A percentile compares a stretch with the other conserved stretches of the same genome.
These are phyloP conservation scores for Blepharisma undulans DNA, from an alignment of 169 alveolate species.

Conservation along the genomic window DNA sequence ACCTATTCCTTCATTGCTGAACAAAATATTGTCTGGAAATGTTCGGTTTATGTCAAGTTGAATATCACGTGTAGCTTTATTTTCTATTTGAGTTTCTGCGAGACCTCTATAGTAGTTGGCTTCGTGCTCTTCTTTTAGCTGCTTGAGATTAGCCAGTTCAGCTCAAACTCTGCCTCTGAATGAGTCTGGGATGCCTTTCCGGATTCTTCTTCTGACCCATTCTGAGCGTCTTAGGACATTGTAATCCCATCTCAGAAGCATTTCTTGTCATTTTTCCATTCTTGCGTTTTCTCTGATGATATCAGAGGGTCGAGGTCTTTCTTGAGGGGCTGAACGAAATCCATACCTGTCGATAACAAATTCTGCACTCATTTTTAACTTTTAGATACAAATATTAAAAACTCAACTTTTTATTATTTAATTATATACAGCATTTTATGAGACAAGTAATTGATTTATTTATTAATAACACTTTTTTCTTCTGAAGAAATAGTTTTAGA, in stretches of 20 bases:
- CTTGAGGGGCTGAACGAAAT: background rate
- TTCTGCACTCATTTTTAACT: background rate
- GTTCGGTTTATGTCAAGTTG: slow-evolving; percentile 92
- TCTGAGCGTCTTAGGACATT: background rate
- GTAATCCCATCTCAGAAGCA: slow-evolving; percentile 51
- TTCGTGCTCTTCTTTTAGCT: slow-evolving; percentile 46
- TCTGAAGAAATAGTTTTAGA: background rate
- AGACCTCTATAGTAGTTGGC: slow-evolving; percentile 62
- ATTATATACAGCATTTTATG: background rate
- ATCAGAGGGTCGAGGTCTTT: background rate
- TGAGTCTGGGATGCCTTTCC: slow-evolving; percentile 92
- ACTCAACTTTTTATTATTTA: background rate
- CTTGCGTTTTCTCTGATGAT: slow-evolving; percentile 57
- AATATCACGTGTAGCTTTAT: slow-evolving; percentile 81
- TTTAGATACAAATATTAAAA: background rate
- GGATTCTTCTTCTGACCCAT: slow-evolving; percentile 63
- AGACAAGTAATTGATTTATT: too few relatives aligned
- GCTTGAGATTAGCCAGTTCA: slow-evolving; percentile 77
- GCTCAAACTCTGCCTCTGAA: slow-evolving; percentile 93
- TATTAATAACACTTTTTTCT: background rate
- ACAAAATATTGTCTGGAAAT: slow-evolving; percentile 89
- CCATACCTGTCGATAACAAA: background rate
- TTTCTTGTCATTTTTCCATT: slow-evolving; percentile 69
- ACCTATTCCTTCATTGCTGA: slow-evolving; percentile 90
- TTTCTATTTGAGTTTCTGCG: slow-evolving; percentile 63